These are phyloP conservation scores for Apiotrichum domesticum DNA, from an alignment of 1,284 basidiomycete genomes.

Conservation along the genomic window DNA sequence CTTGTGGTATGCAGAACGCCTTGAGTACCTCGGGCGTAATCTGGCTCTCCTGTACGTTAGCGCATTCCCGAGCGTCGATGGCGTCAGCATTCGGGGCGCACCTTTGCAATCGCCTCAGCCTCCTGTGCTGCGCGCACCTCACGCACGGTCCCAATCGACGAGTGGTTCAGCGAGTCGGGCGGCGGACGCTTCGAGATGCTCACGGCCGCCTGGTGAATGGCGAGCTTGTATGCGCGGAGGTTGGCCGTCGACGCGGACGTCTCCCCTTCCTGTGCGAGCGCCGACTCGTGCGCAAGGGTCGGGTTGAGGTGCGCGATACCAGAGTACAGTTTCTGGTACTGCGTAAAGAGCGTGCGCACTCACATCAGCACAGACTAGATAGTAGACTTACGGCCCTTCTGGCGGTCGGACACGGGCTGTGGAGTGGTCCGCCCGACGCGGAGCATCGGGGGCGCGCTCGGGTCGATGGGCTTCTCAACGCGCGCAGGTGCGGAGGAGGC, in stretches of 20 bases:
- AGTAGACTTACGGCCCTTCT: conserved; percentile 33
- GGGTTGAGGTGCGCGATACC: conserved; percentile 27
- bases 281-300: conserved; percentile 30
- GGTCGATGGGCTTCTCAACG: too few species aligned
- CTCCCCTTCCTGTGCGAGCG: conserved; percentile 38
- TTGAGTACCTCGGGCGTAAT: conserved; percentile 55
- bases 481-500: too few species aligned
- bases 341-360: conserved; percentile 36
- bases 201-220: conserved; percentile 44
- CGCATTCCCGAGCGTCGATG: not conserved
- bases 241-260: conserved; percentile 30
- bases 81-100: not conserved
- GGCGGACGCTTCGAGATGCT: conserved; percentile 54
- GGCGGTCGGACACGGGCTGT: conserved; percentile 34
- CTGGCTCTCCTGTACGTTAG: conserved; percentile 40
- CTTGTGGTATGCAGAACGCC: conserved; percentile 56
- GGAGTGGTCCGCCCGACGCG: conserved; percentile 19
- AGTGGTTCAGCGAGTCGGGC: conserved; percentile 59
- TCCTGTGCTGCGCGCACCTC: conserved; percentile 59
- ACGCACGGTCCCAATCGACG: conserved; percentile 73
- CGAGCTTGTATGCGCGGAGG: conserved; percentile 38
- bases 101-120: conserved; percentile 55
- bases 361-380: not conserved
- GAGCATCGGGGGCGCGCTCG: conserved; percentile 15
- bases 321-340: conserved; percentile 39